Evolutionary conservation across 2,329 filamentous ascomycete species (phyloP).

Genomic region (Penicillium sp.): DNA sequence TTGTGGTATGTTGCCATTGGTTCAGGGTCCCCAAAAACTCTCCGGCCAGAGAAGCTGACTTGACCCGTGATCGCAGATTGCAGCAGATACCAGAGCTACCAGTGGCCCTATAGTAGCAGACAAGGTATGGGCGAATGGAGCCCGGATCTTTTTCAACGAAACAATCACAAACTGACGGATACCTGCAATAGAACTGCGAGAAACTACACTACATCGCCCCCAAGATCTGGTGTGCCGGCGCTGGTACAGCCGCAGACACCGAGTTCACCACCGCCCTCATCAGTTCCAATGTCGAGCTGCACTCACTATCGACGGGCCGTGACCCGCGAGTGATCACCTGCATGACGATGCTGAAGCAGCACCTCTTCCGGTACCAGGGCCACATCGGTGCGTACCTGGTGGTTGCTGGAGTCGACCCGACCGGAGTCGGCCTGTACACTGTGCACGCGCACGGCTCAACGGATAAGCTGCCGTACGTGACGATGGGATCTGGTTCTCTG

Average conservation of each 20-base stretch:
- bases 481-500: slow-evolving; percentile 94
- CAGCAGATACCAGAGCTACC: slow-evolving; percentile 95
- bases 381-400: slow-evolving; percentile 98
- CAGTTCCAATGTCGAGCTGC: slow-evolving; percentile 96
- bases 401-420: slow-evolving; percentile 93
- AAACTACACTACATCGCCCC: slow-evolving; percentile 99
- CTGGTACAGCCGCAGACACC: slow-evolving; percentile 95
- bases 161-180: slow-evolving; percentile 5
- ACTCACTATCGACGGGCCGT: slow-evolving; percentile 92
- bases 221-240: slow-evolving; percentile 98
- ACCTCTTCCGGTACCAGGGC: slow-evolving; percentile 97
- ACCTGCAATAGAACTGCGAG: slow-evolving; percentile 75
- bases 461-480: slow-evolving; percentile 98
- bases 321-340: slow-evolving; percentile 96
- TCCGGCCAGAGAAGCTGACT: slow-evolving; percentile 21
- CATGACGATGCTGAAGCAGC: slow-evolving; percentile 99
- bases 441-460: slow-evolving; percentile 98
- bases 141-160: background rate
- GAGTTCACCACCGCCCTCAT: slow-evolving; percentile 99
- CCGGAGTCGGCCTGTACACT: slow-evolving; percentile 91
- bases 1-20: slow-evolving; percentile 64
- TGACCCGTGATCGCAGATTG: slow-evolving; percentile 62
- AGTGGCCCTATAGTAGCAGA: slow-evolving; percentile 97
- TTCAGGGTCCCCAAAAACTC: background rate
- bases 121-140: slow-evolving; percentile 59